A percentile compares a stretch with the other conserved stretches of the same genome.
phyloP scores from a whole-genome alignment of 2,329 filamentous ascomycete genomes.

The Aspergillus pseudoterreus region DNA sequence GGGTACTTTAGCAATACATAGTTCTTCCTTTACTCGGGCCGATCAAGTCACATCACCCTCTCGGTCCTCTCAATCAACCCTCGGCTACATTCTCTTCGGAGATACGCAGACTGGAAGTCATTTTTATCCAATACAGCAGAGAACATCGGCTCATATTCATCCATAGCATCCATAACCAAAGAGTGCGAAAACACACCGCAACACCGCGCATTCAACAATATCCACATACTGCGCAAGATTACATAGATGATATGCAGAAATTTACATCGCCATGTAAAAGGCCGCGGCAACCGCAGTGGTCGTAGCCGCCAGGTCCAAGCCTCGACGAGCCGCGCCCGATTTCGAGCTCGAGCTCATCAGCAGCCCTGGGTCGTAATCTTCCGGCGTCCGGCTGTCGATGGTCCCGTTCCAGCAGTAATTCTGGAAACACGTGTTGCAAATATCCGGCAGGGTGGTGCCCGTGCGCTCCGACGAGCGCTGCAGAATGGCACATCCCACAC shows the following conservation, averaged over 20 bases:
- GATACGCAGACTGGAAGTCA: no score
- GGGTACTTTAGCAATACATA: no score
- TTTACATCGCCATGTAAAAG: constrained; percentile 6
- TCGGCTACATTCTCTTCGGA: no score
- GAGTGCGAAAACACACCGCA: no score
- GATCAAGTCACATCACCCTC: no score
- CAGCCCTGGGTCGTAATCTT: constrained; percentile 7
- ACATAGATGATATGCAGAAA: background rate
- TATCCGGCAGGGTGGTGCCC: constrained; percentile 62
- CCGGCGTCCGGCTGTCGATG: constrained; percentile 29
- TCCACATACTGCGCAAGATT: background rate
- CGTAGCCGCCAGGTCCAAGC: constrained; percentile 3
- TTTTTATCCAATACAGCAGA: no score
- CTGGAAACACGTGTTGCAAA: constrained; percentile 72
- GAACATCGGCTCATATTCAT: no score
- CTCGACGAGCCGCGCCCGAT: constrained; percentile 1
- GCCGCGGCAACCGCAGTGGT: background rate
- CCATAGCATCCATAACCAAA: no score
- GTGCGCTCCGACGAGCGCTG: constrained; percentile 71
- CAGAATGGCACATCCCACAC: constrained; percentile 84
- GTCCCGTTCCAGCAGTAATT: constrained; percentile 95
- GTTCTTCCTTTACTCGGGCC: no score
- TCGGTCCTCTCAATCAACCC: no score
- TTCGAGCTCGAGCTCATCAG: constrained; percentile 2
- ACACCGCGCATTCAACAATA: background rate